phyloP scores from a whole-genome alignment of 441 rosid genomes.

The Gossypium davidsonii region DNA sequence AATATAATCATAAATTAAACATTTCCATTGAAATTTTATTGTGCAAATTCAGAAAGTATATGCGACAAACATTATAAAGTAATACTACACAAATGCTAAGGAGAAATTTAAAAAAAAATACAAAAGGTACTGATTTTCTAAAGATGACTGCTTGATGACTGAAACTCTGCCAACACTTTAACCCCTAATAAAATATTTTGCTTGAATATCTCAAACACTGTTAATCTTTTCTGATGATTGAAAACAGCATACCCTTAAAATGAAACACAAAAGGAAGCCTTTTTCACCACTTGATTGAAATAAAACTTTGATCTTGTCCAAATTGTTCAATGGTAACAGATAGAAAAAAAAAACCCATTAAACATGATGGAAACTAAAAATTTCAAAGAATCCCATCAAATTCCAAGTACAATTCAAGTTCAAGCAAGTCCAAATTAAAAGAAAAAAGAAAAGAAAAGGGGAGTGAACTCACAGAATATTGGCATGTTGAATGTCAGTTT shows the following conservation, averaged over 20 bases:
- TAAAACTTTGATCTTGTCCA: neutral
- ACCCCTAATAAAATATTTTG: too few species aligned
- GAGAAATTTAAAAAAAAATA: too few species aligned
- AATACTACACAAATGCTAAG: too few species aligned
- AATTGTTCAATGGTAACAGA: neutral
- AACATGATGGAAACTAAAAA: neutral
- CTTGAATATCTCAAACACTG: too few species aligned
- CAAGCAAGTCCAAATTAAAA: slow-evolving; percentile 5
- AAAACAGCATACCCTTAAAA: neutral
- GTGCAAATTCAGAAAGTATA: too few species aligned
- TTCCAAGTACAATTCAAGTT: slow-evolving; percentile 3
- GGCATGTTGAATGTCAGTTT: slow-evolving; percentile 57
- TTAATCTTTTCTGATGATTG: too few species aligned
- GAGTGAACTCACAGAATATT: slow-evolving; percentile 41
- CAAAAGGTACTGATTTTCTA: neutral
- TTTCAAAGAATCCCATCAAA: slow-evolving; percentile 1
- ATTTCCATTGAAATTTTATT: too few species aligned
- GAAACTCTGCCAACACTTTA: too few species aligned
- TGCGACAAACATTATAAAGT: too few species aligned
- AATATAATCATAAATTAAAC: too few species aligned
- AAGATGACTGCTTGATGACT: too few species aligned
- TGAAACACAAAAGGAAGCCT: neutral
- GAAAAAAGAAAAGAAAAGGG: neutral
- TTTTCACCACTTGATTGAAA: neutral
- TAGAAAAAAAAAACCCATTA: neutral